Base-by-base conservation (phyloP, 2,329 filamentous ascomycete genomes). In the Aspergillus quadrilineatus region DNA sequence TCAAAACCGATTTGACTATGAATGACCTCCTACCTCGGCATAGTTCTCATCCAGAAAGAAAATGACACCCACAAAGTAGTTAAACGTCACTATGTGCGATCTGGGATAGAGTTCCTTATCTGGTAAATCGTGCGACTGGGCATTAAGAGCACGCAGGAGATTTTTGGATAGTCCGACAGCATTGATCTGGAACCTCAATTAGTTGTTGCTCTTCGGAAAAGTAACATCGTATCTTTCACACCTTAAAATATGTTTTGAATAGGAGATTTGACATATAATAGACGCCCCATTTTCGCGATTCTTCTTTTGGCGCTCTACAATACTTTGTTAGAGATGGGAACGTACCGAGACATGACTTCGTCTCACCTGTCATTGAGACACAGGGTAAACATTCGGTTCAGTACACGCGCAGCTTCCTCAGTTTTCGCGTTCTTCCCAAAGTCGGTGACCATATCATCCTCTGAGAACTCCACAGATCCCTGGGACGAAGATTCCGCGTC, bases 181-280 rank as follows among this genome's bases (percentile, higher is more conserved):
- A 75, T 96, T 96, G 61, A 97, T 80, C 78, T 83, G n/a, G 66
- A n/a, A 56, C 30, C 15, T 10, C 6, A 6, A 32, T 53, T 17
- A 53, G 42, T 17, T 26, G 10, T 22, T 17, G 28, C 32, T 8
- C 9, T 7, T 8, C 17, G 14, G 43, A 5, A 17, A 12, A 7
- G 30, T 4, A 32, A 8, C 8, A 4, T 28, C 22, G 5, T 10
- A 17, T 28, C 14, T 30, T 10, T 34, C 50, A 39, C 73, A 81
- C 81, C 76, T 90, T 95, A 80, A 99, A 99, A 74, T 97, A 97
- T 1, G 92, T 97, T 76, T 97, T 97, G 84, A 99, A 99, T 12
- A 97, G 81, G 6, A 99, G 82, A 70, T 96, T 97, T 68, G 92
- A 91, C 63, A 93, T 88, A 73, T 92, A 92, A 78, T 99, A 99